A percentile compares a stretch with the other conserved stretches of the same genome.
Conservation (phyloP, 805 yeast genomes). For the Nakazawaea laoshanensis region DNA sequence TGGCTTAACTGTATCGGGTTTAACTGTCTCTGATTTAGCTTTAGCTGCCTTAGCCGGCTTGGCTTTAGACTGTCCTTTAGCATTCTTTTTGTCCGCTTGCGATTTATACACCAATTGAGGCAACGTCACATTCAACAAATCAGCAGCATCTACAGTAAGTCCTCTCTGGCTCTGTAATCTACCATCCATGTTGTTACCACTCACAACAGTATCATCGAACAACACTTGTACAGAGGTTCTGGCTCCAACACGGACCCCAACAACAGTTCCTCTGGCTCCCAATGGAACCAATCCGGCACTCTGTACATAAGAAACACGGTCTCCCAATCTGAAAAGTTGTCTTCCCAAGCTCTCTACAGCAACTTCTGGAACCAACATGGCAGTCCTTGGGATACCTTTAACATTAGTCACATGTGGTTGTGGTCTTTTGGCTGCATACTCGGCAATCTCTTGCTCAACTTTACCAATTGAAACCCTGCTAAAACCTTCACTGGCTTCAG, state of each 20-base stretch:
- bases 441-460: slow-evolving; percentile 54
- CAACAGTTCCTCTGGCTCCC: slow-evolving; percentile 85
- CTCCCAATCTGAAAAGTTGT: slow-evolving; percentile 81
- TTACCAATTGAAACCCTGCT: slow-evolving; percentile 55
- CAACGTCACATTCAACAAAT: slow-evolving; percentile 68
- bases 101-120: slow-evolving; percentile 74
- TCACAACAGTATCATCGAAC: slow-evolving; percentile 75
- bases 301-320: slow-evolving; percentile 77
- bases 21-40: slow-evolving; percentile 7
- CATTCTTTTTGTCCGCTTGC: slow-evolving; percentile 42
- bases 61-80: slow-evolving; percentile 15
- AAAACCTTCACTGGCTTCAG: slow-evolving; percentile 72
- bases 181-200: slow-evolving; percentile 79
- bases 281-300: slow-evolving; percentile 86
- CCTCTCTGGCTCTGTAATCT: slow-evolving; percentile 76
- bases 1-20: too few species aligned
- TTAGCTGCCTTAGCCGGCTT: slow-evolving; percentile 10
- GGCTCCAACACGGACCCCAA: slow-evolving; percentile 51
- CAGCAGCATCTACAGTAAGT: slow-evolving; percentile 68
- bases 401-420: slow-evolving; percentile 45
- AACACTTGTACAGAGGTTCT: slow-evolving; percentile 65
- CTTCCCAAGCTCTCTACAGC: slow-evolving; percentile 64
- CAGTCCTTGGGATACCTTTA: slow-evolving; percentile 77
- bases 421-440: slow-evolving; percentile 35
- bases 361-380: slow-evolving; percentile 67